Evolutionary conservation across 441 rosid species (phyloP), one percentile per base, ranked within the genome.

Genomic region (Macaranga tanarius): DNA sequence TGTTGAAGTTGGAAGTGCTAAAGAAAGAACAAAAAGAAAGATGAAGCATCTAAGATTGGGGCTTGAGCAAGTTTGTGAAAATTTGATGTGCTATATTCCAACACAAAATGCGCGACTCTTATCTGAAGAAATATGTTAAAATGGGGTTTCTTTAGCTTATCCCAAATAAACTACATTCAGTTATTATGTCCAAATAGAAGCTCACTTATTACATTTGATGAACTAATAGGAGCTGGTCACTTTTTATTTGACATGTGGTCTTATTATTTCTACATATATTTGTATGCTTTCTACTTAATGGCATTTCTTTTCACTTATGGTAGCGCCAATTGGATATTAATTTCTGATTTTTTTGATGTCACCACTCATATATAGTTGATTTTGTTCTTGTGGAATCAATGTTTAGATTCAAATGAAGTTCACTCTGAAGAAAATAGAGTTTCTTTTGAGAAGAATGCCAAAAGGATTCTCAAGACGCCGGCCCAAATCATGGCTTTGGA

Each of bases 401-500:
- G 28, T 74, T 74, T 76, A 92, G 93, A 89, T 84, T 85, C 88
- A 60, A 81, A 82, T 25, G 92, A 89, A 75, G 81, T 76, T 69
- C 90, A 81, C 23, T 78, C 78, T 64, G 86, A 84, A 76, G 97
- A 92, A 73, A 85, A 90, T 72, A 84, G 79, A 74, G 80, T 75
- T 58, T 85, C 89, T 34, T 48, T 63, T 19, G 96, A 90, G 71
- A 86, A 82, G 80, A 87, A 74, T 75, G 78, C 81, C 54, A 92
- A 87, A 73, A 81, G 96, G 72, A 84, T 69, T 57, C 80, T 89
- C 62, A 94, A 94, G 82, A 92, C 97, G 58, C 92, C 90, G 13
- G 71, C 83, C 70, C 98, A 93, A 84, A 77, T 92, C 70, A 71
- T 60, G 59, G 95, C 92, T 61, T 82, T 93, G 76, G 97, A 93